Percentiles rank a stretch among this genome's conserved stretches.
Evolutionary conservation across 2,329 filamentous ascomycete species (phyloP).

Genomic region (Bipolaris zeicola): DNA sequence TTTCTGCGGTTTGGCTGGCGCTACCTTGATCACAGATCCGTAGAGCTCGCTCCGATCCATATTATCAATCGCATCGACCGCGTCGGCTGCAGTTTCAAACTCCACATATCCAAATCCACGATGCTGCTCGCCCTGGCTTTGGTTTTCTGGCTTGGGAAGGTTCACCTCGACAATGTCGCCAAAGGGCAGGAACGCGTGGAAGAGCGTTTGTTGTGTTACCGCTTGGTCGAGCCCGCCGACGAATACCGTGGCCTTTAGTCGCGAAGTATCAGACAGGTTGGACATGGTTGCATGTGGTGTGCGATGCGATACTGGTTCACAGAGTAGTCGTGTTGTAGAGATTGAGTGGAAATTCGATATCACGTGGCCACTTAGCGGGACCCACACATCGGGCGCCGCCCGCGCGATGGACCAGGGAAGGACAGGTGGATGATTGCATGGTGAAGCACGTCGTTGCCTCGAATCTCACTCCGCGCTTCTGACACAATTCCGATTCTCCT

Average conservation of each 20-base stretch:
- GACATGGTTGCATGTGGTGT: slow-evolving; percentile 18
- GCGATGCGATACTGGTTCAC: slow-evolving; percentile 3
- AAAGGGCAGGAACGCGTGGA: slow-evolving; percentile 94
- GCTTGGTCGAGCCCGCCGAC: slow-evolving; percentile 84
- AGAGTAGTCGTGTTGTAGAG: slow-evolving; percentile 5
- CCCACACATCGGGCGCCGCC: slow-evolving; percentile 20
- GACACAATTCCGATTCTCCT: slow-evolving; percentile 28
- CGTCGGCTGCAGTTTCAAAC: slow-evolving; percentile 84
- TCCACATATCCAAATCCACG: slow-evolving; percentile 97
- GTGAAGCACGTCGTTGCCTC: slow-evolving; percentile 36
- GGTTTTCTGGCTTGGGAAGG: slow-evolving; percentile 83
- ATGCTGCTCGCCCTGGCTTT: slow-evolving; percentile 78
- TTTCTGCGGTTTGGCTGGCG: slow-evolving; percentile 89
- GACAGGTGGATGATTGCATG: slow-evolving; percentile 44
- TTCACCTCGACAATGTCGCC: slow-evolving; percentile 93
- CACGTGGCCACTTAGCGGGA: slow-evolving; percentile 28
- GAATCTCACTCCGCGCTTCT: slow-evolving; percentile 19
- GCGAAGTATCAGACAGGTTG: slow-evolving; percentile 78
- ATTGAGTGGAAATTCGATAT: slow-evolving; percentile 28
- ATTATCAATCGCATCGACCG: slow-evolving; percentile 95
- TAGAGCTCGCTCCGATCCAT: slow-evolving; percentile 98
- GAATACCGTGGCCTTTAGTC: slow-evolving; percentile 90
- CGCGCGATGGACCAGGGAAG: slow-evolving; percentile 34
- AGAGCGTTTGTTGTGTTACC: slow-evolving; percentile 75
- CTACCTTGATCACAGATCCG: slow-evolving; percentile 89